Base-by-base conservation (phyloP, 2,329 filamentous ascomycete species). In the Penicillium polonicum region DNA sequence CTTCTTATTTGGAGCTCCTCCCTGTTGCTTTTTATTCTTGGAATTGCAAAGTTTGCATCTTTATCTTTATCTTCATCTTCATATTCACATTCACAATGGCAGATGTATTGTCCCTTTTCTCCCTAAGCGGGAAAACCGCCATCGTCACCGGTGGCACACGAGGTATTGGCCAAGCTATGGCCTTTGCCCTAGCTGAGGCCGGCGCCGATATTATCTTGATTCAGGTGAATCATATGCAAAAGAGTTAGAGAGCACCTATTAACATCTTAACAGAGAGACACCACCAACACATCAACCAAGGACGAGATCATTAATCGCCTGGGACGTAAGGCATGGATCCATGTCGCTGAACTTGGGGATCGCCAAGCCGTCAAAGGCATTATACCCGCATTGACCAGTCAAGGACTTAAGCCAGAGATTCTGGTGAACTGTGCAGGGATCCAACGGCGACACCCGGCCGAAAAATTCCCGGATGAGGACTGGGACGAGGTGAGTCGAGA, bases 351-450 rank as follows among this genome's bases (percentile, higher is more conserved):
- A 43, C 70, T 80, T 17, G 73, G 76, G 4, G 70, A 77, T 61
- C 74, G 74, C 43, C 68, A 74, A 38, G 70, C 76, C 2, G 74
- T 79, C 35, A 74, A 74, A 52, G 67, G 63, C 25, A 73, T 79
- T 48, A 70, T 79, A 23, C 75, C 78, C 29, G 59, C 72, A 2
- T 60, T 80, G 15, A 68, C 70, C 12, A 68, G 68, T 48, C 71
- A 76, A 51, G 77, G 76, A 10, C 81, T 86, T 71, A 70, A 85
- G 70, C 85, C 95, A 62, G 83, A 90, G 70, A 90, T 95, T 69
- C 83, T 96, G 8, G 78, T 96, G 66, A 96, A 92, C 78, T 93
- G 90, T 76, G 92, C 89, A 19, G 92, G 92, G 27, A 92, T 96
- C 70, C 92, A 96, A 75, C 83, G 86, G 61, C 83, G 91, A 15